Conservation (phyloP, 208 protist genomes). For the Leishmania gerbilli region DNA sequence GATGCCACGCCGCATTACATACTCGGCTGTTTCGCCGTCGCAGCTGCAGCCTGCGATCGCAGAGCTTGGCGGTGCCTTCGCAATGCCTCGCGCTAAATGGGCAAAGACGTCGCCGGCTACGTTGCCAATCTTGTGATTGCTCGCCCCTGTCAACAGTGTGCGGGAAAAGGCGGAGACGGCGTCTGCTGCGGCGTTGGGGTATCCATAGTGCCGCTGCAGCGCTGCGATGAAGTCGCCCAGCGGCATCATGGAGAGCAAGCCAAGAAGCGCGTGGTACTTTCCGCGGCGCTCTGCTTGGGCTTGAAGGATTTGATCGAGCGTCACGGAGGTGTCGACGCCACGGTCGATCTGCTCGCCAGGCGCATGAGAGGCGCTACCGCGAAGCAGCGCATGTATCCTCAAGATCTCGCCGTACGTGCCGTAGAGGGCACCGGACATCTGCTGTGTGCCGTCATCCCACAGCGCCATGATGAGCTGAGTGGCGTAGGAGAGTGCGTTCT, state of each 20-base stretch:
- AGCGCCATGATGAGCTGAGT: constrained; percentile 84
- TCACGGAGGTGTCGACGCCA: constrained; percentile 14
- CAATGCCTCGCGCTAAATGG: constrained; percentile 34
- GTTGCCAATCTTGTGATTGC: constrained; percentile 86
- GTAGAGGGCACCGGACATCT: constrained; percentile 84
- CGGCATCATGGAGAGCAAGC: constrained; percentile 56
- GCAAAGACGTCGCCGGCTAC: constrained; percentile 81
- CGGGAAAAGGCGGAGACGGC: constrained; percentile 41
- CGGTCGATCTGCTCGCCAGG: neutral
- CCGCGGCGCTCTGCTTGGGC: constrained; percentile 75
- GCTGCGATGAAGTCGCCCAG: constrained; percentile 45
- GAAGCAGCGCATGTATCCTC: constrained; percentile 15
- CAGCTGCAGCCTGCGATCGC: neutral
- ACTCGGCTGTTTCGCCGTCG: neutral
- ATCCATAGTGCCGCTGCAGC: constrained; percentile 35
- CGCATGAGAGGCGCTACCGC: neutral
- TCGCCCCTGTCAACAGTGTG: constrained; percentile 59
- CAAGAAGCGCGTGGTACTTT: constrained; percentile 88
- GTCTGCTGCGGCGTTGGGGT: neutral
- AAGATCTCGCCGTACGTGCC: constrained; percentile 73
- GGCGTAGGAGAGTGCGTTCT: constrained; percentile 40
- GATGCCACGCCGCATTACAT: constrained; percentile 44
- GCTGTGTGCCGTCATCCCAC: constrained; percentile 90
- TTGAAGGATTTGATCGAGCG: constrained; percentile 50
- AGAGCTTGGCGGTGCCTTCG: neutral